These are phyloP conservation scores for Pleoardoris graminearum DNA, from an alignment of 2,329 filamentous ascomycete genomes.

Conservation along the genomic window DNA sequence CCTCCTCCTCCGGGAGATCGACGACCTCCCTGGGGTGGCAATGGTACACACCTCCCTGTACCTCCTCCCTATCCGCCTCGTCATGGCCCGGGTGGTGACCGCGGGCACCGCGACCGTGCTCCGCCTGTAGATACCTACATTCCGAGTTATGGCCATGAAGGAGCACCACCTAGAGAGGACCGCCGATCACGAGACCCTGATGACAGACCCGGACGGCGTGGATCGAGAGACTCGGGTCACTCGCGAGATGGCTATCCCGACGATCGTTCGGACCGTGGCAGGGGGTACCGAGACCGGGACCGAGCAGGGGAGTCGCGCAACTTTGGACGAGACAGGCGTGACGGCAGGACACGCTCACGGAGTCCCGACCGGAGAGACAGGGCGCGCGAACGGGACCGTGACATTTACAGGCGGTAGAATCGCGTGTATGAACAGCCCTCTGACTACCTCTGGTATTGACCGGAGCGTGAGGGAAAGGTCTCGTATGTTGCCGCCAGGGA, in stretches of 20 bases:
- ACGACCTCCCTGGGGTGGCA: conserved; percentile 40
- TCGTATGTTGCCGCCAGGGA: not conserved
- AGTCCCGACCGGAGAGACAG: conserved; percentile 41
- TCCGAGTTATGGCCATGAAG: conserved; percentile 46
- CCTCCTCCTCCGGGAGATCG: conserved; percentile 41
- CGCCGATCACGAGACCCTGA: conserved; percentile 42
- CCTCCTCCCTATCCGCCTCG: conserved; percentile 43
- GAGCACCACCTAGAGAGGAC: conserved; percentile 19
- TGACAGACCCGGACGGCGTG: conserved; percentile 33
- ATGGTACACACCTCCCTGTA: conserved; percentile 36
- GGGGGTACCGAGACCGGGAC: conserved; percentile 32
- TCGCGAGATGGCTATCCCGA: conserved; percentile 38
- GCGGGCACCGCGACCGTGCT: conserved; percentile 24
- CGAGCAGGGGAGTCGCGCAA: conserved; percentile 27
- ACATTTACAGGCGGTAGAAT: conserved; percentile 30
- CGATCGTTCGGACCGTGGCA: conserved; percentile 32
- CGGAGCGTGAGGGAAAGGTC: not conserved
- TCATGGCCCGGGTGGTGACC: conserved; percentile 32
- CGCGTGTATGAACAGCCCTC: not conserved
- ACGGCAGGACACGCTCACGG: conserved; percentile 38
- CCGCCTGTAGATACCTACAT: conserved; percentile 50
- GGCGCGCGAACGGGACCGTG: conserved; percentile 29
- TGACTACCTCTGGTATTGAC: not conserved
- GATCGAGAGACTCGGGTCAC: conserved; percentile 40
- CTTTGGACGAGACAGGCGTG: conserved; percentile 33